phyloP scores from a whole-genome alignment of 805 yeast genomes.

The Myxozyma geophila region DNA sequence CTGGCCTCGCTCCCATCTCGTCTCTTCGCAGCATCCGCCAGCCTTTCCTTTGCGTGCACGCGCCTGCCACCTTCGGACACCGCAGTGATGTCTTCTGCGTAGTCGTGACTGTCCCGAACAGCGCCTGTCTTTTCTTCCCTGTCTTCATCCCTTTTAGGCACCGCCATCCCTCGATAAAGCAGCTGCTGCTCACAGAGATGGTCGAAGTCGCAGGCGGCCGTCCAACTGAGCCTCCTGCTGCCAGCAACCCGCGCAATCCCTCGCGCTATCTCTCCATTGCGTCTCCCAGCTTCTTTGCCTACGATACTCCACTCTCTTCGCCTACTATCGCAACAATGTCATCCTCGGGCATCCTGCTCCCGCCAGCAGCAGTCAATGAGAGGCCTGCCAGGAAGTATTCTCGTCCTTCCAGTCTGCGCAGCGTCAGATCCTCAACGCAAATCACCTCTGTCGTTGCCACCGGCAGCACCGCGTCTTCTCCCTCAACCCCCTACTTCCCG shows the following conservation, averaged over 20 bases:
- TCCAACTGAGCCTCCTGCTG: not conserved
- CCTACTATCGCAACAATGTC: slow-evolving; percentile 1
- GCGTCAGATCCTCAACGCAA: slow-evolving; percentile 31
- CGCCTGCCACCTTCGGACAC: too few species aligned
- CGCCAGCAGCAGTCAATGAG: slow-evolving; percentile 7
- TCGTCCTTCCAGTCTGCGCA: slow-evolving; percentile 31
- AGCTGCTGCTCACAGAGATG: not conserved
- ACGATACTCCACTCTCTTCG: slow-evolving; percentile 14
- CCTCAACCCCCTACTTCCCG: slow-evolving; percentile 16
- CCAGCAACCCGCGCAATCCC: slow-evolving; percentile 6
- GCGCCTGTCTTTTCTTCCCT: not conserved
- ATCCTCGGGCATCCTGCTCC: slow-evolving; percentile 10
- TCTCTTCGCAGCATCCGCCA: not conserved
- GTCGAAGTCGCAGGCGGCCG: slow-evolving; percentile 21
- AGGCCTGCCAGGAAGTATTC: slow-evolving; percentile 15
- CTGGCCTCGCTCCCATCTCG: not conserved
- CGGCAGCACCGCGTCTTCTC: slow-evolving; percentile 26
- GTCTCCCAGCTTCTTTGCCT: slow-evolving; percentile 9
- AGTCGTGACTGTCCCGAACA: too few species aligned
- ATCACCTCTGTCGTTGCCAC: slow-evolving; percentile 30
- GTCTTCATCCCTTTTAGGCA: not conserved
- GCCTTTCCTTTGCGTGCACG: not conserved
- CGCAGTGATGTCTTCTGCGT: too few species aligned
- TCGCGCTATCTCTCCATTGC: slow-evolving; percentile 14
- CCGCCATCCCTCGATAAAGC: not conserved